A percentile compares a stretch with the other conserved stretches of the same genome.
Evolutionary conservation across 2,329 filamentous ascomycete genomes (phyloP).

Genomic region (Sclerotinia subarctica): DNA sequence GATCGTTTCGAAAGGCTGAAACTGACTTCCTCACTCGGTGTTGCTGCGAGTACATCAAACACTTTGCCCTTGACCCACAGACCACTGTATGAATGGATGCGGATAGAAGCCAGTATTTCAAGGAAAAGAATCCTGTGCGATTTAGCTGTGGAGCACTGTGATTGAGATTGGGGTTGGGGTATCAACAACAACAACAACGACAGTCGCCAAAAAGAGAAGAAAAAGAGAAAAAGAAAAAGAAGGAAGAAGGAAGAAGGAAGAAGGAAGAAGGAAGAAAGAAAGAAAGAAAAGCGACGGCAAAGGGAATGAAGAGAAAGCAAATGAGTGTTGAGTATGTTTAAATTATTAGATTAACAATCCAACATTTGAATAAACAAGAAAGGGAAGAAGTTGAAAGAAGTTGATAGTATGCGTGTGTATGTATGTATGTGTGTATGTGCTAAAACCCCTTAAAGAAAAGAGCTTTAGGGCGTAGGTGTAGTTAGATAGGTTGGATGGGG

Average conservation of each 20-base stretch:
- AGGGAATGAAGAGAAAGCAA: not conserved
- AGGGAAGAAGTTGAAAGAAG: too few species aligned
- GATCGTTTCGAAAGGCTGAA: slow-evolving; percentile 17
- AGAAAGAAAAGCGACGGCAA: not conserved
- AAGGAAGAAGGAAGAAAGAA: too few species aligned
- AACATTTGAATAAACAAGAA: too few species aligned
- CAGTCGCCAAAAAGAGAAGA: not conserved
- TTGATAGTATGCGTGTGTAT: not conserved
- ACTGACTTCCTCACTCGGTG: slow-evolving; percentile 9
- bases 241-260: not conserved
- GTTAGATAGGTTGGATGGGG: too few species aligned
- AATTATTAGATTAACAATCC: too few species aligned
- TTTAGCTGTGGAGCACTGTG: not conserved
- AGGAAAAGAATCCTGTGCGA: slow-evolving; percentile 12
- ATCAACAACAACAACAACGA: not conserved
- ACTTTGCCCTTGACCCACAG: slow-evolving; percentile 16
- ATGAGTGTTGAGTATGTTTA: not conserved
- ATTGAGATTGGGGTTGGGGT: not conserved
- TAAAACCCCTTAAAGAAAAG: slow-evolving; percentile 1
- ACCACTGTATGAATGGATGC: slow-evolving; percentile 3
- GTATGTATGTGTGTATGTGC: not conserved
- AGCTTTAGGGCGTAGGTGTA: not conserved
- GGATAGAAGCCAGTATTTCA: slow-evolving; percentile 8
- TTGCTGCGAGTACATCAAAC: slow-evolving; percentile 10
- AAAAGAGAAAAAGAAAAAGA: not conserved